A percentile compares a stretch with the other conserved stretches of the same genome.
These are phyloP conservation scores for Dendrobium catenatum DNA, from an alignment of 106 monocot species.

Conservation along the genomic window DNA sequence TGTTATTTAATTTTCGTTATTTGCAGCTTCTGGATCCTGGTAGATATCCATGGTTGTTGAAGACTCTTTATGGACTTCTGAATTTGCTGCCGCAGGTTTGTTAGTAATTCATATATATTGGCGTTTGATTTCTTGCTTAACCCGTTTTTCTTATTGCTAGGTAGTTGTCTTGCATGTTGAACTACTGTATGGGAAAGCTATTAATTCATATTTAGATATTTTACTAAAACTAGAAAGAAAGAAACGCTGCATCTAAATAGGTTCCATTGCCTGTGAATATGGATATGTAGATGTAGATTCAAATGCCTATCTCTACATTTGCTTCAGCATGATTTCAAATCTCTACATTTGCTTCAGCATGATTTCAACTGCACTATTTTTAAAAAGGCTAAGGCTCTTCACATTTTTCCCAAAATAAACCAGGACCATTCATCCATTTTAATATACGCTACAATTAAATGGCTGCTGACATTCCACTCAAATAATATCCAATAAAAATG, in stretches of 20 bases:
- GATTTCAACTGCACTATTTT: no score
- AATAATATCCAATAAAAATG: no score
- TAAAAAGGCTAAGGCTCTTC: no score
- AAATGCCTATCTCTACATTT: background rate
- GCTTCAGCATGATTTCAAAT: no score
- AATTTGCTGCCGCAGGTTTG: constrained; percentile 9
- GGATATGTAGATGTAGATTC: background rate
- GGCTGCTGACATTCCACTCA: no score
- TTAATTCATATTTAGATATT: background rate
- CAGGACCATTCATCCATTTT: no score
- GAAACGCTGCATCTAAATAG: background rate
- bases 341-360: no score
- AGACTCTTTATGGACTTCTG: constrained; percentile 7
- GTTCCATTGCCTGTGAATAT: background rate
- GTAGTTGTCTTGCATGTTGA: background rate
- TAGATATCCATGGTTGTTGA: constrained; percentile 8
- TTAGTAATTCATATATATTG: background rate
- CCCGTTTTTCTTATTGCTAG: background rate
- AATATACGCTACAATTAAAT: no score
- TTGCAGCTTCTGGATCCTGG: constrained; percentile 5
- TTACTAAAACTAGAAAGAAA: background rate
- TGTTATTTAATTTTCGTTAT: background rate
- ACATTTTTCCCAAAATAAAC: no score
- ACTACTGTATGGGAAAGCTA: background rate
- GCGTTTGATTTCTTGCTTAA: background rate